These are phyloP conservation scores for Byssoonygena ceratinophila DNA, from an alignment of 2,329 filamentous ascomycete genomes.

Conservation along the genomic window DNA sequence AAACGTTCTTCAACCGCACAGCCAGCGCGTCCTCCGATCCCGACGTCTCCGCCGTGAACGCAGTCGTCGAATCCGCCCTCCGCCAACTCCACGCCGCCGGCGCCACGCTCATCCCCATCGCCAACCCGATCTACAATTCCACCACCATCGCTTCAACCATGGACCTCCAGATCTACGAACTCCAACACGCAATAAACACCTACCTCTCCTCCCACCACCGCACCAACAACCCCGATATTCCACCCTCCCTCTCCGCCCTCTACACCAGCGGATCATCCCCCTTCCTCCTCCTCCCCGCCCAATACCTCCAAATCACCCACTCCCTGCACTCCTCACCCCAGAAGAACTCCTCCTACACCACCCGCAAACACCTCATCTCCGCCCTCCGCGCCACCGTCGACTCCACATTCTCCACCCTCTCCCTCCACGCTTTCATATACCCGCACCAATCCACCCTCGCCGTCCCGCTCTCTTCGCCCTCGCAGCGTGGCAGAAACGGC, in stretches of 20 bases:
- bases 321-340: slow-evolving; percentile 43
- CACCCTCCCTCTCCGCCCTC: slow-evolving; percentile 43
- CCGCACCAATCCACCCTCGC: slow-evolving; percentile 56
- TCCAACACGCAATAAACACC: slow-evolving; percentile 43
- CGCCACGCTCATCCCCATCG: slow-evolving; percentile 43
- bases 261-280: slow-evolving; percentile 35
- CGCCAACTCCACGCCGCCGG: slow-evolving; percentile 38
- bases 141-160: slow-evolving; percentile 39
- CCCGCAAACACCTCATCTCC: slow-evolving; percentile 41
- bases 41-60: slow-evolving; percentile 50
- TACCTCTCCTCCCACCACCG: slow-evolving; percentile 42
- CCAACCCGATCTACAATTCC: slow-evolving; percentile 43
- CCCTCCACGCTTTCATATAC: slow-evolving; percentile 51
- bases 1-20: slow-evolving; percentile 50
- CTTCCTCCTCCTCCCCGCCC: slow-evolving; percentile 51
- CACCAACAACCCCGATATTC: slow-evolving; percentile 37
- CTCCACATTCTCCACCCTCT: slow-evolving; percentile 41
- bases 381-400: slow-evolving; percentile 44
- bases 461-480: slow-evolving; percentile 46
- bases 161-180: slow-evolving; percentile 54
- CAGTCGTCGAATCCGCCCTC: slow-evolving; percentile 42
- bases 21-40: slow-evolving; percentile 21
- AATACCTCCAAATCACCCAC: slow-evolving; percentile 47
- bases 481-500: slow-evolving; percentile 51
- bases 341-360: slow-evolving; percentile 42